Percentiles rank a stretch among this genome's conserved stretches.
Conservation (phyloP, 2,329 filamentous ascomycete genomes). For the Neoarthrinium moseri region DNA sequence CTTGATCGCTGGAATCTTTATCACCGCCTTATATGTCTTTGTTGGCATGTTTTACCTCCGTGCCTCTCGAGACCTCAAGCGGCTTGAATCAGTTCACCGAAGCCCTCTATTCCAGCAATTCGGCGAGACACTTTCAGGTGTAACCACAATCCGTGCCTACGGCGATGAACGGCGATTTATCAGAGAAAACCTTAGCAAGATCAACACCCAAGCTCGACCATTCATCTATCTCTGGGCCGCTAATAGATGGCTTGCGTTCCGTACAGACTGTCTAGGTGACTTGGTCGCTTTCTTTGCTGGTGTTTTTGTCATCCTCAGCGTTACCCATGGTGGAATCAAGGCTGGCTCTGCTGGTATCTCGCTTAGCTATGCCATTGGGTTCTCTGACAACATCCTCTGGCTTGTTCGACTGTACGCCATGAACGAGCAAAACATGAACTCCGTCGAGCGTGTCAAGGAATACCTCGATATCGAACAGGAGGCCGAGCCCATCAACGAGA, state of each 20-base stretch:
- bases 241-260: slow-evolving; percentile 93
- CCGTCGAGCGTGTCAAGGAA: slow-evolving; percentile 94
- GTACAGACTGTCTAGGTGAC: slow-evolving; percentile 87
- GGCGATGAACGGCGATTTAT: slow-evolving; percentile 93
- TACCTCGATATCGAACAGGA: slow-evolving; percentile 97
- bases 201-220: slow-evolving; percentile 88
- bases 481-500: slow-evolving; percentile 72
- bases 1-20: slow-evolving; percentile 81
- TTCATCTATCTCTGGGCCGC: slow-evolving; percentile 97
- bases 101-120: slow-evolving; percentile 98
- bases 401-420: slow-evolving; percentile 89
- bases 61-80: slow-evolving; percentile 92
- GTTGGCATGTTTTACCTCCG: slow-evolving; percentile 87
- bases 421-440: slow-evolving; percentile 99
- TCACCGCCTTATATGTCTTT: slow-evolving; percentile 76
- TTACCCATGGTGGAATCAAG: slow-evolving; percentile 81
- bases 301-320: slow-evolving; percentile 81
- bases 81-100: slow-evolving; percentile 88
- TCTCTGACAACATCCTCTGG: slow-evolving; percentile 96
- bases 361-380: slow-evolving; percentile 92
- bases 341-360: slow-evolving; percentile 91
- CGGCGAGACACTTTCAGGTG: slow-evolving; percentile 89
- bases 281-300: slow-evolving; percentile 92
- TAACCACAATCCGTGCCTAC: slow-evolving; percentile 96
- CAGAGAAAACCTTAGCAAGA: slow-evolving; percentile 80